Evolutionary conservation across 148 eudicot genomes (phyloP), one percentile per base, ranked within the genome.

Genomic region (Pouteria glomerata): DNA sequence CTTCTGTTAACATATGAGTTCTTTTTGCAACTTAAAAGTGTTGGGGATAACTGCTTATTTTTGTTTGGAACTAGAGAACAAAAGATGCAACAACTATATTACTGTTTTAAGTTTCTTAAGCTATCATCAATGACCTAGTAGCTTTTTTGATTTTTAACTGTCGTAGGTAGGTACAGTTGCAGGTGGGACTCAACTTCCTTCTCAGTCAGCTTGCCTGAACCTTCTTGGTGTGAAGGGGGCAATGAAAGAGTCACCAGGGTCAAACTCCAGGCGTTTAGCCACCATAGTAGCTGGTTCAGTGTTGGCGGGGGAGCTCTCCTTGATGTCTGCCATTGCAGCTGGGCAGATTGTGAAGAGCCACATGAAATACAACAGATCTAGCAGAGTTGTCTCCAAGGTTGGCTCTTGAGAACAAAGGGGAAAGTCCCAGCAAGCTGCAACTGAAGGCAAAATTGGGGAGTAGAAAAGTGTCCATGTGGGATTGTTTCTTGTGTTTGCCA

Each of bases 161-260:
- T 12, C 19, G 5, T 29, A 57, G 61, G 61, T 57, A 2, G 61
- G 61, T 57, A 57, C 61, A 2, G 61, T 57, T 57, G 61, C 68
- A 58, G 78, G 78, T 33, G 78, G 78, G 10, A 75, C 78, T 29
- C 73, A 75, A 45, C 68, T 55, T 27, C 34, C 35, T 27, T 57
- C 61, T 57, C 61, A 57, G 35, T 57, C 61, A 11, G 61, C 61
- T 2, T 57, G 61, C 16, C 33, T 57, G 61, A 29, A 57, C 35
- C 61, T 57, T 29, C 61, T 57, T 57, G 61, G 61, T 12, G 35
- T 57, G 35, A 57, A 57, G 35, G 61, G 61, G 0, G 61, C 61
- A 27, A 26, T 18, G 34, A 57, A 57, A 29, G 61, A 57, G 61
- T 26, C 18, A 23, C 61, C 61, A 29, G 61, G 61, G 29, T 57